Conservation (phyloP, 140 eudicot genomes). For the Cichorium intybus region DNA sequence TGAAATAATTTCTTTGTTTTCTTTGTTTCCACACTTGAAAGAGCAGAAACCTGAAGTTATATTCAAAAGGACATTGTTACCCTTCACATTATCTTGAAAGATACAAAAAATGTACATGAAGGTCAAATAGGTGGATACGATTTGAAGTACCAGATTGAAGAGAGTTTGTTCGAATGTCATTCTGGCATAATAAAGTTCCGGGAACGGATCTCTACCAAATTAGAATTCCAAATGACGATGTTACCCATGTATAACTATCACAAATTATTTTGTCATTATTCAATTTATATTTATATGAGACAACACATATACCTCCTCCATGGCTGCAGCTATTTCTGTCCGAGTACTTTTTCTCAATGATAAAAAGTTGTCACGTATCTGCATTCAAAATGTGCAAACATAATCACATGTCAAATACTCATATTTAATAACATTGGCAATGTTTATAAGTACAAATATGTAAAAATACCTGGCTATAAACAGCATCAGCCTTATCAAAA, state of each 20-base stretch:
- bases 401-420: background rate
- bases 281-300: slow-evolving; percentile 1
- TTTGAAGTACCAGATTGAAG: slow-evolving; percentile 62
- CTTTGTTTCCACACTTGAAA: slow-evolving; percentile 63
- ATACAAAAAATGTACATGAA: slow-evolving; percentile 5
- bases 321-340: slow-evolving; percentile 56
- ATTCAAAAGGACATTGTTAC: slow-evolving; percentile 5
- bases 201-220: slow-evolving; percentile 81
- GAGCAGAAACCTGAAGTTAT: slow-evolving; percentile 65
- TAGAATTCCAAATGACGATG: slow-evolving; percentile 44
- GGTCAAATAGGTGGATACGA: background rate
- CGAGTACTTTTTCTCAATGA: slow-evolving; percentile 78
- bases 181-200: slow-evolving; percentile 87
- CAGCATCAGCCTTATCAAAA: slow-evolving; percentile 82
- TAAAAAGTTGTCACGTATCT: slow-evolving; percentile 81
- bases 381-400: slow-evolving; percentile 16
- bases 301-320: slow-evolving; percentile 75
- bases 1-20: slow-evolving; percentile 85
- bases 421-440: slow-evolving; percentile 5
- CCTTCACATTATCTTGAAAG: slow-evolving; percentile 15
- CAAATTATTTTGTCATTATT: slow-evolving; percentile 11
- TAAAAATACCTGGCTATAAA: slow-evolving; percentile 72
- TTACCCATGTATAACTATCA: slow-evolving; percentile 41
- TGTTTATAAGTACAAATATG: background rate
- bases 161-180: slow-evolving; percentile 81